These are phyloP conservation scores for Kalaharituber pfeilii DNA, from an alignment of 2,329 filamentous ascomycete genomes.

Conservation along the genomic window DNA sequence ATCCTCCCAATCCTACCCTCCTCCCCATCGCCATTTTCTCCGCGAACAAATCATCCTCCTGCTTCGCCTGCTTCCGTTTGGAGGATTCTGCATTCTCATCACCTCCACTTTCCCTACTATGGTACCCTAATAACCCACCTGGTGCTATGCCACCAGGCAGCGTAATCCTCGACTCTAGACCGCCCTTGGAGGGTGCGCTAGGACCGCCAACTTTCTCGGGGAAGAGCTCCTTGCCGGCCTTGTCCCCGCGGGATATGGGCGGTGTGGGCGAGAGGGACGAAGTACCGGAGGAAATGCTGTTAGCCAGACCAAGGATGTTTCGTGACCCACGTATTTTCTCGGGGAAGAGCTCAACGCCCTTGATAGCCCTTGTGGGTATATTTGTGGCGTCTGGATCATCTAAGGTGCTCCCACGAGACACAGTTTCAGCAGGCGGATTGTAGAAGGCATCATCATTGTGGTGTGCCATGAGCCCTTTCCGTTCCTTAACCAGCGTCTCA, in stretches of 20 bases:
- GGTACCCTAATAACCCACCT: neutral
- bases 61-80: neutral
- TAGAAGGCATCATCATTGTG: neutral
- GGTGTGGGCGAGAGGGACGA: neutral
- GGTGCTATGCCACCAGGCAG: neutral
- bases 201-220: neutral
- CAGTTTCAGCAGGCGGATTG: neutral
- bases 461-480: neutral
- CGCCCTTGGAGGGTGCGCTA: neutral
- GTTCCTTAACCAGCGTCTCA: neutral
- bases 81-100: too few species aligned
- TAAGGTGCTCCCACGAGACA: neutral
- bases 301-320: neutral
- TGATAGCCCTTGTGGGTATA: neutral
- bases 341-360: neutral
- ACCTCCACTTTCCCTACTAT: neutral
- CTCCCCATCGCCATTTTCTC: neutral
- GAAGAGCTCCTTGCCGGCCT: neutral
- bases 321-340: neutral
- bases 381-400: neutral
- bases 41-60: slow-evolving; percentile 1
- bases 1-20: neutral
- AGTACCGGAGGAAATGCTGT: neutral
- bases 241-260: neutral
- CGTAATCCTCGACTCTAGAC: neutral